These are phyloP conservation scores for Dioszegia crocea DNA, from an alignment of 768 basidiomycete genomes.

Conservation along the genomic window DNA sequence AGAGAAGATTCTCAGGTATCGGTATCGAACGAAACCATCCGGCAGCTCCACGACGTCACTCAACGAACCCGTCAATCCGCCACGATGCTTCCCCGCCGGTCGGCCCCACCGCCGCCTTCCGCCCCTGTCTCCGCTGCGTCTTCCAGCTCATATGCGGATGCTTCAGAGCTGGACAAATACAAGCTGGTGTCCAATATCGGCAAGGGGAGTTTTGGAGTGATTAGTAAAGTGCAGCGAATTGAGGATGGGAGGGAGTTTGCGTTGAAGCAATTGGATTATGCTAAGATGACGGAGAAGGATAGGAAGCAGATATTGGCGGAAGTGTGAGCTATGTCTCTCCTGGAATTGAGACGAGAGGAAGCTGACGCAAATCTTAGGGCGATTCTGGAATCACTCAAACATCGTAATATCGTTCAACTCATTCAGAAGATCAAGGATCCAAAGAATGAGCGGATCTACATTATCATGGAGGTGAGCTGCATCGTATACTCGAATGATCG, in stretches of 20 bases:
- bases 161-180: slow-evolving; percentile 63
- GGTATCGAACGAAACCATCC: background rate
- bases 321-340: slow-evolving; percentile 86
- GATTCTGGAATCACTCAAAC: slow-evolving; percentile 90
- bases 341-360: too few species aligned
- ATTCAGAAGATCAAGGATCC: slow-evolving; percentile 68
- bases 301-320: slow-evolving; percentile 95
- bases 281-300: slow-evolving; percentile 92
- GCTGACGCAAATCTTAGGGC: slow-evolving; percentile 60
- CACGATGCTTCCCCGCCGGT: slow-evolving; percentile 13
- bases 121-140: background rate
- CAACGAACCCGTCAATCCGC: background rate
- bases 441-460: slow-evolving; percentile 85
- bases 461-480: slow-evolving; percentile 75
- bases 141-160: slow-evolving; percentile 28
- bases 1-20: too few species aligned
- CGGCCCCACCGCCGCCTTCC: slow-evolving; percentile 1
- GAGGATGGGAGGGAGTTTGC: slow-evolving; percentile 73
- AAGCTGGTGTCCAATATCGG: slow-evolving; percentile 88
- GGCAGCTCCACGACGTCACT: background rate
- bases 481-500: background rate
- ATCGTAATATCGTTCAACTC: slow-evolving; percentile 82
- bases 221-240: slow-evolving; percentile 85
- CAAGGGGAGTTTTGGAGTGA: slow-evolving; percentile 95
- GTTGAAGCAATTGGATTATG: slow-evolving; percentile 94